phyloP scores from a whole-genome alignment of 805 yeast species.

The Candida anglica region DNA sequence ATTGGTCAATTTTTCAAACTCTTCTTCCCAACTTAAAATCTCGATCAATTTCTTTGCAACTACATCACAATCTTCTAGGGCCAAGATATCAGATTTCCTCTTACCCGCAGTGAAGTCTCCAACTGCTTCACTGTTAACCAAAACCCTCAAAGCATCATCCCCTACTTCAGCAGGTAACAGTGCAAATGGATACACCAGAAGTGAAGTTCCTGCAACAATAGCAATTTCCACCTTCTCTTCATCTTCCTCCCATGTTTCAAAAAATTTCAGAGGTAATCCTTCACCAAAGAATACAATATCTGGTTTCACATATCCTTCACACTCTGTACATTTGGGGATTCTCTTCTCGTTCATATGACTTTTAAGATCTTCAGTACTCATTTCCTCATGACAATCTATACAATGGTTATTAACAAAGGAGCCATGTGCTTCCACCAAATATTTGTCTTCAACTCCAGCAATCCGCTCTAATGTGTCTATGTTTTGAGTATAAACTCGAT shows the following conservation, averaged over 20 bases:
- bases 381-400: conserved; percentile 61
- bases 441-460: conserved; percentile 67
- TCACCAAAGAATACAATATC: conserved; percentile 96
- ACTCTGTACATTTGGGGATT: conserved; percentile 55
- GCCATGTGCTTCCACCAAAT: conserved; percentile 90
- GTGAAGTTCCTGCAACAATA: conserved; percentile 88
- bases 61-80: conserved; percentile 63
- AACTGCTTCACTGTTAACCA: conserved; percentile 72
- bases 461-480: conserved; percentile 87
- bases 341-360: conserved; percentile 29
- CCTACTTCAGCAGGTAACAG: conserved; percentile 67
- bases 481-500: conserved; percentile 85
- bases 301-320: conserved; percentile 83
- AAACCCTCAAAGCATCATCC: conserved; percentile 45
- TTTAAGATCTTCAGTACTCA: conserved; percentile 45
- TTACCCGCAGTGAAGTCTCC: conserved; percentile 58
- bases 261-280: conserved; percentile 67
- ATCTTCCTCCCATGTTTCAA: conserved; percentile 62
- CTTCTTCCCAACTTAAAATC: conserved; percentile 62
- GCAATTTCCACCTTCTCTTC: conserved; percentile 57
- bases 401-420: conserved; percentile 86
- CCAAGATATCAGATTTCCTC: conserved; percentile 58
- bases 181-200: conserved; percentile 90
- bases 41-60: conserved; percentile 52
- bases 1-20: conserved; percentile 40